Evolutionary conservation across 225 moss, liverwort and hornwort species (phyloP).

Genomic region (Thuidium tamariscinum): DNA sequence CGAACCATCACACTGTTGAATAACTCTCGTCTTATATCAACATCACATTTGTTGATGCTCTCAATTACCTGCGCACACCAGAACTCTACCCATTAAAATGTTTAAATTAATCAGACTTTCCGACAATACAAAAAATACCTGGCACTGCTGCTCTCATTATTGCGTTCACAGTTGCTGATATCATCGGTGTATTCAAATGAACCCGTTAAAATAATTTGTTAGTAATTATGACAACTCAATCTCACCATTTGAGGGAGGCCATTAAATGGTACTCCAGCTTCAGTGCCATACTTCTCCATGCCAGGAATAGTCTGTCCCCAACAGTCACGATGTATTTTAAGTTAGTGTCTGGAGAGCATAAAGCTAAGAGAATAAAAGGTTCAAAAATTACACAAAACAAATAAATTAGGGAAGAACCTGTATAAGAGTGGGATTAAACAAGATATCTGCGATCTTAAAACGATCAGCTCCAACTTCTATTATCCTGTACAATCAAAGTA

Average conservation of each 20-base stretch:
- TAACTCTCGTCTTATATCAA: conserved; percentile 79
- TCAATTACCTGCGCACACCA: conserved; percentile 60
- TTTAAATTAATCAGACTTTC: not conserved
- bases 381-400: not conserved
- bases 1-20: conserved; percentile 88
- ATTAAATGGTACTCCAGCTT: conserved; percentile 43
- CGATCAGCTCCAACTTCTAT: conserved; percentile 94
- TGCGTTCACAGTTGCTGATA: not conserved
- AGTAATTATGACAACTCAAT: not conserved
- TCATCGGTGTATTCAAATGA: not conserved
- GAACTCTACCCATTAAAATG: not conserved
- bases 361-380: not conserved
- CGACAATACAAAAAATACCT: not conserved
- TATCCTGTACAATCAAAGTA: conserved; percentile 30
- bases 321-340: not conserved
- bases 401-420: conserved; percentile 25
- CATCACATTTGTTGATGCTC: conserved; percentile 98
- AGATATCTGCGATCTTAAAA: conserved; percentile 78
- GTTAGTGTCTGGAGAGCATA: not conserved
- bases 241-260: conserved; percentile 92
- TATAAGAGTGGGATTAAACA: conserved; percentile 86
- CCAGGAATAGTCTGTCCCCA: conserved; percentile 64
- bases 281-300: conserved; percentile 69
- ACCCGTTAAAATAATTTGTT: not conserved
- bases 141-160: not conserved